Base-by-base conservation (phyloP, 192 early-diverging fungal genomes). In the Coemansia sp. region DNA sequence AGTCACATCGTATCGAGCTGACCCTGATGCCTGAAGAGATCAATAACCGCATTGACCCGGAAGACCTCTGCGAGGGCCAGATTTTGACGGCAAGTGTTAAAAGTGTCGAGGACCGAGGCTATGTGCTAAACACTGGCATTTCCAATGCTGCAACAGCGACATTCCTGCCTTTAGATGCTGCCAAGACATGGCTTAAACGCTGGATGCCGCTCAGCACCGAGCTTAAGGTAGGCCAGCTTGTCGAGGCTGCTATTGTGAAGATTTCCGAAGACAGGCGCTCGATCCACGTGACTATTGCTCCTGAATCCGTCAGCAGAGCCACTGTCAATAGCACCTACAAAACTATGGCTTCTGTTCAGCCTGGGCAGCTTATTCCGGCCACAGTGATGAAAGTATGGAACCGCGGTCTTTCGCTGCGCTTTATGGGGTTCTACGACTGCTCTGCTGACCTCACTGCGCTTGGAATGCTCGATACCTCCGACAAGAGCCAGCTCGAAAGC, bases 21-120 rank as follows among this genome's bases (percentile, higher is more conserved):
- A 89, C 86, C 12, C 60, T 96, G 66, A 85, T 89, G 73, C 94
- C 96, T 18, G 81, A 87, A 38, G 76, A 87, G 51, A 86, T 93
- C 56, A 98, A 98, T 76, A 76, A 74, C 12, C 85, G 88, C 74
- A 74, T 96, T 31, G 77, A 80, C 31, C 60, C 72, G 0, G 73
- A 80, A 1, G 93, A 94, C 58, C 60, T 96, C 48, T 76, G 86
- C 33, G 77, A 86, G 36, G 95, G 94, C 36, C 83, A 90, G 85
- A 54, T 87, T 22, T 42, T 96, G 60, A 69, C 88, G 20, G 90
- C 86, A 51, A 79, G 86, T 28, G 86, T 98, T 20, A 75, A 87
- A 60, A 93, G 91, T 67, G 85, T 92, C 4, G 95, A 98, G 78
- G 96, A 98, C 81, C 94, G 94, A 68, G 96, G 96, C 28, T 96